Conservation (phyloP, 2,329 filamentous ascomycete genomes). For the Sclerotiophoma versabilis region DNA sequence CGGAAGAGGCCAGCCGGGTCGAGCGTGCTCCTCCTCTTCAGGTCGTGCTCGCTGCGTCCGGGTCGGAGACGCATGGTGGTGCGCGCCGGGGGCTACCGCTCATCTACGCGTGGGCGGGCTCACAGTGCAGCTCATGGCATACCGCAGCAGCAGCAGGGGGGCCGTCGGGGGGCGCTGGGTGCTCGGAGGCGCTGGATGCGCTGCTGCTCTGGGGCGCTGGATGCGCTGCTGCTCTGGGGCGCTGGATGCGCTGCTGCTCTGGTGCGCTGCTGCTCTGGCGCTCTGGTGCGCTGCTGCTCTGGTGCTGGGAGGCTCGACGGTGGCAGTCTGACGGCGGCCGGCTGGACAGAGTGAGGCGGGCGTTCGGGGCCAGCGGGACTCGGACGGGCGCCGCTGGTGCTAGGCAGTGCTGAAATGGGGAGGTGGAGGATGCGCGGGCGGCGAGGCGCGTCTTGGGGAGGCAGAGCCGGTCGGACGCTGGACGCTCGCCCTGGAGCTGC, state of each 20-base stretch:
- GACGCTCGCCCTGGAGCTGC: too few relatives aligned
- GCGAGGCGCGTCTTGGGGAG: not conserved
- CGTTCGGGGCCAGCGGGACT: constrained; percentile 2
- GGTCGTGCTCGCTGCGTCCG: constrained; percentile 50
- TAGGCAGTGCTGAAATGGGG: not conserved
- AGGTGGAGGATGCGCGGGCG: not conserved
- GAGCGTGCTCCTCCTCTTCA: constrained; percentile 54
- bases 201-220: too few relatives aligned
- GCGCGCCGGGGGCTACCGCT: constrained; percentile 38
- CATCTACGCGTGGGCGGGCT: constrained; percentile 43
- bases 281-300: too few relatives aligned
- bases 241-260: too few relatives aligned
- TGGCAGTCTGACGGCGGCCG: not conserved
- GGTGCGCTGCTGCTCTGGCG: too few relatives aligned
- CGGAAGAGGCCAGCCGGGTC: constrained; percentile 50
- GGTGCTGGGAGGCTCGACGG: too few relatives aligned
- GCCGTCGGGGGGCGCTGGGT: not conserved
- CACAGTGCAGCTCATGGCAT: constrained; percentile 45
- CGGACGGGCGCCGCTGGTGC: not conserved
- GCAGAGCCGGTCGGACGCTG: too few relatives aligned
- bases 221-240: too few relatives aligned
- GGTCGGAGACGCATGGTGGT: constrained; percentile 52
- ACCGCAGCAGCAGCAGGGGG: constrained; percentile 21
- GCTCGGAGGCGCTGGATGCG: too few relatives aligned
- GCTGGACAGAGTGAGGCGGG: not conserved